These are phyloP conservation scores for Periglandula ipomoeae DNA, from an alignment of 2,329 filamentous ascomycete species.

Conservation along the genomic window DNA sequence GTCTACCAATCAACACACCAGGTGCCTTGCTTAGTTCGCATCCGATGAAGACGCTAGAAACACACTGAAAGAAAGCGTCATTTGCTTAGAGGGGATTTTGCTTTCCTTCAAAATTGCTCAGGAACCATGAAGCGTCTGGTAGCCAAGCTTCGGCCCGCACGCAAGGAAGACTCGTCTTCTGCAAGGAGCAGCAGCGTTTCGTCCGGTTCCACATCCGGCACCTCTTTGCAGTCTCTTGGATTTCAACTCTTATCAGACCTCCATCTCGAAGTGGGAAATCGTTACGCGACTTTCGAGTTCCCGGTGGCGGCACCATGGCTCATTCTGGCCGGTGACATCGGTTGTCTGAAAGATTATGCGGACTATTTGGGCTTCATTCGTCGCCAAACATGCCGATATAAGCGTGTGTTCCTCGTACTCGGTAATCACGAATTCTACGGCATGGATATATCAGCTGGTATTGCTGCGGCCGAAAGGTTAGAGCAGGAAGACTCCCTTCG, in stretches of 20 bases:
- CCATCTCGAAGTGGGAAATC: conserved; percentile 35
- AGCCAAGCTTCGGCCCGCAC: too few relatives aligned
- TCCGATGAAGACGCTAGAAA: too few relatives aligned
- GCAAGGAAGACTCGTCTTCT: too few relatives aligned
- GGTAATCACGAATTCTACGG: conserved; percentile 47
- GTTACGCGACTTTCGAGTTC: conserved; percentile 33
- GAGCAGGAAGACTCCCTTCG: not conserved
- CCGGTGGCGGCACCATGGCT: conserved; percentile 31
- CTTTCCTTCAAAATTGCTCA: too few relatives aligned
- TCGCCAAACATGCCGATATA: conserved; percentile 29
- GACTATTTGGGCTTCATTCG: conserved; percentile 33
- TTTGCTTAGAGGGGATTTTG: too few relatives aligned
- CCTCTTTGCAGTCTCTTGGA: not conserved
- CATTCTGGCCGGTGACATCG: conserved; percentile 40
- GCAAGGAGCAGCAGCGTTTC: too few relatives aligned
- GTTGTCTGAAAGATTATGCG: conserved; percentile 36
- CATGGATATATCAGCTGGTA: conserved; percentile 14
- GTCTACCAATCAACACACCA: too few relatives aligned
- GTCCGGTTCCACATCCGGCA: too few relatives aligned
- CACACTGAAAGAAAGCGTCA: too few relatives aligned
- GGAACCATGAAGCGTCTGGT: too few relatives aligned
- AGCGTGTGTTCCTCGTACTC: conserved; percentile 36
- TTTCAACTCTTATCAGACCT: conserved; percentile 37
- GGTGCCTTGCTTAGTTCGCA: too few relatives aligned
- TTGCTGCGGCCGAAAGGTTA: not conserved